phyloP scores from a whole-genome alignment of 768 basidiomycete genomes.

The Mrakia frigida region DNA sequence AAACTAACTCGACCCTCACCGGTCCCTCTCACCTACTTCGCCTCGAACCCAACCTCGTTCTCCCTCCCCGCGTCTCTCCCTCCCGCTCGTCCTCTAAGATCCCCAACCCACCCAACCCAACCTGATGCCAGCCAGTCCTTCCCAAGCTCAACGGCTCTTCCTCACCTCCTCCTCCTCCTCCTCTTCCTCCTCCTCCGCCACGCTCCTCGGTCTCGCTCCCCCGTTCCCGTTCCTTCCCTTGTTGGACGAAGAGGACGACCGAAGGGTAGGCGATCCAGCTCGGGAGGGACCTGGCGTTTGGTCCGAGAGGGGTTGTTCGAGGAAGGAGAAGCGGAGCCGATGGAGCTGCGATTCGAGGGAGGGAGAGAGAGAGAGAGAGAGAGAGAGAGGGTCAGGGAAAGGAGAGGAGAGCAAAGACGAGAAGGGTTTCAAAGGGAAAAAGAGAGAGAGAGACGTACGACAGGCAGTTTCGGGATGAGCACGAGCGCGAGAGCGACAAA shows the following conservation, averaged over 20 bases:
- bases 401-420: not conserved
- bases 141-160: not conserved
- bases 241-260: not conserved
- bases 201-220: not conserved
- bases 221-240: not conserved
- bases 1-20: too few relatives aligned
- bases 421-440: too few relatives aligned
- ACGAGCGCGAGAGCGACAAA: slow-evolving; percentile 72
- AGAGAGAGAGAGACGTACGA: too few relatives aligned
- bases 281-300: not conserved
- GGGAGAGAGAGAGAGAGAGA: not conserved
- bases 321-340: slow-evolving; percentile 39
- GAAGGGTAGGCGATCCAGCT: not conserved
- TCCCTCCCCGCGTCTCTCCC: too few relatives aligned
- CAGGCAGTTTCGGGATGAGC: slow-evolving; percentile 91
- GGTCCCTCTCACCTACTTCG: too few relatives aligned
- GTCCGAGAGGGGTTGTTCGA: not conserved
- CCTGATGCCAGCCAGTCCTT: too few relatives aligned
- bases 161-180: not conserved
- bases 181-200: not conserved
- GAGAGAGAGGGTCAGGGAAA: not conserved
- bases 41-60: too few relatives aligned
- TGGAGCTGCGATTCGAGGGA: slow-evolving; percentile 34
- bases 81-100: too few relatives aligned
- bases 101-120: too few relatives aligned